Base-by-base conservation (phyloP, 2,329 filamentous ascomycete species). In the Phialophora chinensis region DNA sequence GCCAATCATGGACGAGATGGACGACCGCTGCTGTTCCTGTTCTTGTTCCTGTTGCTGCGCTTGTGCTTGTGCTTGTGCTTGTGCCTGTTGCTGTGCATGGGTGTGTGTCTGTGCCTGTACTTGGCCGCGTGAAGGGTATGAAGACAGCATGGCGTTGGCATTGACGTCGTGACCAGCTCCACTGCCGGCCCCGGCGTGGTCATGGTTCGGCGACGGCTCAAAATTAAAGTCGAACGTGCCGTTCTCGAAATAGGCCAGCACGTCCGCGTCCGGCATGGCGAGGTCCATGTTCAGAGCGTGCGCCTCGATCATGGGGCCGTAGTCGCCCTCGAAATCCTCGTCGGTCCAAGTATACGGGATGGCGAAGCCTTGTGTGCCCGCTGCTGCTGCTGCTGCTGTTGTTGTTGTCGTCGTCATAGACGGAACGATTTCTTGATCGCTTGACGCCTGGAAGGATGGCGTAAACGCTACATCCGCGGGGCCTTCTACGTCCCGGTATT, bases 231-330 rank as follows among this genome's bases (percentile, higher is more conserved):
- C 63, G 10, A 62, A 60, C 31, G 55, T 31, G 35, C 55, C 54
- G 50, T 54, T 60, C 17, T 62, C 62, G 31, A 67, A 65, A n/a
- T 62, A 63, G 3, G 47, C 65, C 52, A 64, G 35, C 29, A 60
- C 38, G 27, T 62, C 63, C 12, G 60, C 60, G 23, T 66, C 66
- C 23, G 60, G 54, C 50, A 68, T 54, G 52, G 63, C 63, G 29
- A 68, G 61, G 38, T 68, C 66, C 66, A 68, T 68, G 27, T 66
- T 61, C 63, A 68, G 31, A 33, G 66, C 66, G 44, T 68, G 66
- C 14, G 62, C 66, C 35, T 68, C 60, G 12, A 61, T 54, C 47
- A 68, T 68, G 55, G 50, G n/a, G 6, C 66, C 63, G 27, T 61
- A 66, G 29, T 65, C 44, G 38, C 42, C 52, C n/a, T 63, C 66